Conservation (phyloP, 2,329 filamentous ascomycete species). For the Phyllosticta paracitricarpa region DNA sequence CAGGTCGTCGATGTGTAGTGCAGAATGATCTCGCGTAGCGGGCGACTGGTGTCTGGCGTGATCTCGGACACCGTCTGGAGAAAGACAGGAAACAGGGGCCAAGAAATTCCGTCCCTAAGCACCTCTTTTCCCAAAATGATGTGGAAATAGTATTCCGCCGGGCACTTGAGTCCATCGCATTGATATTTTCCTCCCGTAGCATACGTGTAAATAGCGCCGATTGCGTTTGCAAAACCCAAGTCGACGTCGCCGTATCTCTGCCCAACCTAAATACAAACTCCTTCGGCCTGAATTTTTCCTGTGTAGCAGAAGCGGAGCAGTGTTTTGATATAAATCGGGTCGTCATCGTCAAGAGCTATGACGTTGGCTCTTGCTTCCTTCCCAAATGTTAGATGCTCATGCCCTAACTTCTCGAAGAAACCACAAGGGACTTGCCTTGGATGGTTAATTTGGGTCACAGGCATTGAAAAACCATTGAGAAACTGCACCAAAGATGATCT, state of each 20-base stretch:
- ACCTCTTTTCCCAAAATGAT: background rate
- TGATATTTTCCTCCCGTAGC: conserved; percentile 2
- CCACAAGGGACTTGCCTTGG: no score
- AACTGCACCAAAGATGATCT: no score
- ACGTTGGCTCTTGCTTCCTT: conserved; percentile 3
- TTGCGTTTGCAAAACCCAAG: background rate
- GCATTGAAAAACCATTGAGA: no score
- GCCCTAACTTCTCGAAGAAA: no score
- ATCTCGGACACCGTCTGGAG: conserved; percentile 30
- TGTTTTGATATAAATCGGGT: no score
- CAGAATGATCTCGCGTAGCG: conserved; percentile 29
- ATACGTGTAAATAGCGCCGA: conserved; percentile 6
- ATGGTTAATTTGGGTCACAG: no score
- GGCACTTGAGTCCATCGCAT: background rate
- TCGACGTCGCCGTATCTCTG: no score
- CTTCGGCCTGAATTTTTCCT: background rate
- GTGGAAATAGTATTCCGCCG: background rate
- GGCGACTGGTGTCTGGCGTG: conserved; percentile 31
- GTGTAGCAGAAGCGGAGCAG: conserved; percentile 3
- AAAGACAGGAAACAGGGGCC: conserved; percentile 21
- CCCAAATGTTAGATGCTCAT: no score
- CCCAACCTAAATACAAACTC: no score
- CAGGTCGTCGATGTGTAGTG: background rate
- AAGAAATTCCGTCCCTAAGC: background rate
- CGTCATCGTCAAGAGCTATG: conserved; percentile 4